A percentile compares a stretch with the other conserved stretches of the same genome.
Conservation (phyloP, 1,284 basidiomycete species). For the Pholiota adiposa region DNA sequence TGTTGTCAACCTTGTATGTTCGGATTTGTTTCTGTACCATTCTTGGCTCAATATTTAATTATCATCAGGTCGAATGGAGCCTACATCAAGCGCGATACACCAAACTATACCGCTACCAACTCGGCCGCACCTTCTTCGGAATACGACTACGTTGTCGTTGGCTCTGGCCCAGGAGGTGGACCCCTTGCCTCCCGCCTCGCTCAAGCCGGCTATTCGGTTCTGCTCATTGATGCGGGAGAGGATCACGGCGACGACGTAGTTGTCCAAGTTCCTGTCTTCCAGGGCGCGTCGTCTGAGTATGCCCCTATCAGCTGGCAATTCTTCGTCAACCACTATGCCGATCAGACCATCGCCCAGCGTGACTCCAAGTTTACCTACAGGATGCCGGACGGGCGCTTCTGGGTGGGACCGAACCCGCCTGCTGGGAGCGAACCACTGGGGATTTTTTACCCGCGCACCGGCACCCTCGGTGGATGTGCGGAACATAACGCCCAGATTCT, state of each 20-base stretch:
- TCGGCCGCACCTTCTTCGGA: not conserved
- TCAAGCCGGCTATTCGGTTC: constrained; percentile 11
- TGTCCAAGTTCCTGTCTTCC: constrained; percentile 14
- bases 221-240: constrained; percentile 13
- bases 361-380: constrained; percentile 16
- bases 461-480: constrained; percentile 15
- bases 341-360: not conserved
- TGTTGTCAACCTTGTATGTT: not conserved
- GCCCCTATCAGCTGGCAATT: constrained; percentile 16
- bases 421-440: constrained; percentile 13
- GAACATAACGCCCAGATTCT: constrained; percentile 14
- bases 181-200: constrained; percentile 15
- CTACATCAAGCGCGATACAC: not conserved
- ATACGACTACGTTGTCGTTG: constrained; percentile 17
- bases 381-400: constrained; percentile 10
- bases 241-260: constrained; percentile 11
- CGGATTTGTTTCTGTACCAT: not conserved
- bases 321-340: constrained; percentile 14
- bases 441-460: constrained; percentile 11
- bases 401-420: constrained; percentile 12
- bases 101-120: not conserved
- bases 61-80: not conserved
- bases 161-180: constrained; percentile 16
- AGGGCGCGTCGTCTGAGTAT: constrained; percentile 13
- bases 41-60: not conserved